Evolutionary conservation across 2,329 filamentous ascomycete species (phyloP).

Genomic region (Coniochaeta hoffmannii): DNA sequence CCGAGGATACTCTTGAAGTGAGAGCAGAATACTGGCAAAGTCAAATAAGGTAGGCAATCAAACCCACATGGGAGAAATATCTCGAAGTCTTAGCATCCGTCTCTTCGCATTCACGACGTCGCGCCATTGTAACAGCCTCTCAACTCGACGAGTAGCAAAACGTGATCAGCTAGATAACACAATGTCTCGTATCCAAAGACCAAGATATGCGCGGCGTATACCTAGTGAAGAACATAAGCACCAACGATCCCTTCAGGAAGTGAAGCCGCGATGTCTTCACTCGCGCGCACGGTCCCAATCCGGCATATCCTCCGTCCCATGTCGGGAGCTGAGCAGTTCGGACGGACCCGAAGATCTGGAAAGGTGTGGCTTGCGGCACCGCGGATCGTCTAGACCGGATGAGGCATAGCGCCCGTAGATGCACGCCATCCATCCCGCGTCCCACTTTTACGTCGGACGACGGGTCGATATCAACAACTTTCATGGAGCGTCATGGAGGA

Average conservation of each 20-base stretch:
- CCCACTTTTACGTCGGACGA: not conserved
- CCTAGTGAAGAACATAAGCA: not conserved
- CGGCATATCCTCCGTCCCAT: not conserved
- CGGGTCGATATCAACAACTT: not conserved
- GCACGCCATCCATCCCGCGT: not conserved
- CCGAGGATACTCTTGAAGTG: no score
- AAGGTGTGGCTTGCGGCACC: not conserved
- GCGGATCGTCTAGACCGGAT: not conserved
- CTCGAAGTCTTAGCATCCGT: no score
- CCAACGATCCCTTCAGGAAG: not conserved
- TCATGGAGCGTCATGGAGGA: no score
- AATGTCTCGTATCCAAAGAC: no score
- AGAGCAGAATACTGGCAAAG: no score
- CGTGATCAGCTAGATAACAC: no score
- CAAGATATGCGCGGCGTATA: not conserved
- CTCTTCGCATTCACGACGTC: no score
- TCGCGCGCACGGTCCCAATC: not conserved
- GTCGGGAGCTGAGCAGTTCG: not conserved
- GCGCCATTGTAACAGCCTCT: no score
- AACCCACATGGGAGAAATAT: no score
- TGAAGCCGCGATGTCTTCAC: not conserved
- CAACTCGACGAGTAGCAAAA: no score
- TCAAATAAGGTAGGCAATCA: no score
- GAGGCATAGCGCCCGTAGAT: not conserved
- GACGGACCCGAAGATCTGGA: conserved; percentile 1